Percentiles rank a stretch among this genome's conserved stretches.
Conservation (phyloP, 2,329 filamentous ascomycete genomes). For the Aureobasidium mangrovei region DNA sequence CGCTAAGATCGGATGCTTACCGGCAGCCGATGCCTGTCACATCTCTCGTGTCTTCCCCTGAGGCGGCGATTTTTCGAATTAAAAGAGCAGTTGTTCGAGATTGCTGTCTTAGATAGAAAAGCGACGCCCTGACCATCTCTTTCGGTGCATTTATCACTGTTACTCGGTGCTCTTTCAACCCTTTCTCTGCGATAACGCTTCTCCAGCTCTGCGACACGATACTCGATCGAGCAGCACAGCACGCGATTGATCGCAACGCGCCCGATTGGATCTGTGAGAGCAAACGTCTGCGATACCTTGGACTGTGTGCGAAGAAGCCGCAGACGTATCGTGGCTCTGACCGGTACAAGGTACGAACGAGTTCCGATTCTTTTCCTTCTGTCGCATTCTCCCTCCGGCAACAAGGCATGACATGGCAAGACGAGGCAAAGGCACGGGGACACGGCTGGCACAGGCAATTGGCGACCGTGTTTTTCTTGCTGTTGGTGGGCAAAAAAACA, state of each 20-base stretch:
- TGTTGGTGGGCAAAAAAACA: neutral
- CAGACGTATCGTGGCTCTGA: neutral
- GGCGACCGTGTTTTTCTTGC: neutral
- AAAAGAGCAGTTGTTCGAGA: conserved; percentile 4
- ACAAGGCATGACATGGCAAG: neutral
- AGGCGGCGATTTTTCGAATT: neutral
- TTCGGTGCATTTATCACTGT: conserved; percentile 9
- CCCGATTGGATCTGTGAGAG: conserved; percentile 6
- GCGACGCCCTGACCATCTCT: conserved; percentile 9
- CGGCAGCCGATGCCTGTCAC: conserved; percentile 3
- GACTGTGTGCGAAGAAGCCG: neutral
- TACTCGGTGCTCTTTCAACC: conserved; percentile 6
- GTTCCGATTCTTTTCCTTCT: neutral
- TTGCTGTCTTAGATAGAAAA: neutral
- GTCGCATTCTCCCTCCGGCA: neutral
- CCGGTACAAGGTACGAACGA: neutral
- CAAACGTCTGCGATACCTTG: conserved; percentile 4
- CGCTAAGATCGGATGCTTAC: conserved; percentile 3
- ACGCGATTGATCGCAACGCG: conserved; percentile 6
- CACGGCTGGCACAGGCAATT: too few species aligned
- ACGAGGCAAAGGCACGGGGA: neutral
- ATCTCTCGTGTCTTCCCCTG: conserved; percentile 5
- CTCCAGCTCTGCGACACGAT: neutral
- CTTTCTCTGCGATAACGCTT: neutral
- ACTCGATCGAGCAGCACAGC: neutral